Percentiles rank a stretch among this genome's conserved stretches.
These are phyloP conservation scores for Choiromyces venosus DNA, from an alignment of 495 filamentous ascomycete species.

Conservation along the genomic window DNA sequence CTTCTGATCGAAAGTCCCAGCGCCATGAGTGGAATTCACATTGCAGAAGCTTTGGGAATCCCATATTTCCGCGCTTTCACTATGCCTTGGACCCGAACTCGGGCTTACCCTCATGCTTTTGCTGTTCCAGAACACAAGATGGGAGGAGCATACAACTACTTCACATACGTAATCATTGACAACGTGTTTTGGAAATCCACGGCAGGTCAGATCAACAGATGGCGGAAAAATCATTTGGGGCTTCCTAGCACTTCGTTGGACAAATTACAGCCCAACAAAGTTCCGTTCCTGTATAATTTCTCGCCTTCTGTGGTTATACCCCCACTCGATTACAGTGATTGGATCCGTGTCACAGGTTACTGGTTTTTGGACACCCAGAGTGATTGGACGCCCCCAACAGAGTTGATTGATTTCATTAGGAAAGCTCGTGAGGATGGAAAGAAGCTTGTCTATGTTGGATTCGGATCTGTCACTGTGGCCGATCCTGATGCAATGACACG, in stretches of 20 bases:
- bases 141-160: slow-evolving; percentile 90
- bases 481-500: slow-evolving; percentile 81
- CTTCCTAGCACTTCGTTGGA: slow-evolving; percentile 76
- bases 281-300: slow-evolving; percentile 97
- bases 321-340: slow-evolving; percentile 92
- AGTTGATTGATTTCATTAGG: slow-evolving; percentile 72
- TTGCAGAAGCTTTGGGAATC: slow-evolving; percentile 89
- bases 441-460: slow-evolving; percentile 94
- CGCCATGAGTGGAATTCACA: slow-evolving; percentile 96
- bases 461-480: slow-evolving; percentile 91
- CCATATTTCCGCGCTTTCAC: slow-evolving; percentile 97
- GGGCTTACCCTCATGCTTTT: slow-evolving; percentile 96
- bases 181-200: slow-evolving; percentile 95
- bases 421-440: slow-evolving; percentile 73
- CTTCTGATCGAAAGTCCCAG: slow-evolving; percentile 92
- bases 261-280: slow-evolving; percentile 91
- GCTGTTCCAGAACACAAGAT: slow-evolving; percentile 89
- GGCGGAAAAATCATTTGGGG: slow-evolving; percentile 73
- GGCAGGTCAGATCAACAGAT: slow-evolving; percentile 84
- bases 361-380: slow-evolving; percentile 83
- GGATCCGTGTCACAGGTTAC: slow-evolving; percentile 94
- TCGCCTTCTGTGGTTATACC: slow-evolving; percentile 86
- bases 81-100: slow-evolving; percentile 96
- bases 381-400: slow-evolving; percentile 65
- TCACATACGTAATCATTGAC: slow-evolving; percentile 96